Evolutionary conservation across 257 asterid genomes (phyloP).

Genomic region (Capsicum chinense): DNA sequence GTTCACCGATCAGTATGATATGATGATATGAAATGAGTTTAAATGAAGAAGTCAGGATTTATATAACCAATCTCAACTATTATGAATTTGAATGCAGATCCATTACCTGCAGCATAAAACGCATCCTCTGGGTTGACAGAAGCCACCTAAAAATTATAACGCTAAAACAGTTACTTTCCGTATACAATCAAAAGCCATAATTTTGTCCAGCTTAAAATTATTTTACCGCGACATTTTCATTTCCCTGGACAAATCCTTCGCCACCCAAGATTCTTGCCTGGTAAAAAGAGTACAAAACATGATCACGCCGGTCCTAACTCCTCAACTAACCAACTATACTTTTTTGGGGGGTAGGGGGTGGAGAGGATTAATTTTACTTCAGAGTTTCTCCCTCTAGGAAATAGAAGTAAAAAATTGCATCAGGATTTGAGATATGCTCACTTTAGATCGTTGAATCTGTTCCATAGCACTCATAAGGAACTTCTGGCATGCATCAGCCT

Average conservation of each 20-base stretch:
- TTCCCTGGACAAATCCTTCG: conserved; percentile 18
- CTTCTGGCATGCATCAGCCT: conserved; percentile 60
- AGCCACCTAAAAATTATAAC: conserved; percentile 34
- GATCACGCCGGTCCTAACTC: background rate
- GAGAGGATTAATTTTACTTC: background rate
- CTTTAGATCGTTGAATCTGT: conserved; percentile 51
- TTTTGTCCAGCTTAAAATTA: background rate
- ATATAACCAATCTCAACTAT: background rate
- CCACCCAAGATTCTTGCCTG: conserved; percentile 57
- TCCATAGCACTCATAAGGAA: conserved; percentile 55
- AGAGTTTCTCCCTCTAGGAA: background rate
- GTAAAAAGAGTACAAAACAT: conserved; percentile 14
- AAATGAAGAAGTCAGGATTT: background rate
- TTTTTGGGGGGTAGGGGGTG: background rate
- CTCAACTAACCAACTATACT: background rate
- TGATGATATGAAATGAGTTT: background rate
- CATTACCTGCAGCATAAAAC: conserved; percentile 27
- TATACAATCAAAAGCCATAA: background rate
- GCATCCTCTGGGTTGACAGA: conserved; percentile 35
- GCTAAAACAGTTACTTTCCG: background rate
- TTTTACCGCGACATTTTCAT: conserved; percentile 48
- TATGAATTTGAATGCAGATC: conserved; percentile 16
- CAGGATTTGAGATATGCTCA: conserved; percentile 14
- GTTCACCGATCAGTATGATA: background rate
- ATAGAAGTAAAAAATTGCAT: background rate